Evolutionary conservation across 208 protist genomes (phyloP).

Genomic region (Trypanosoma grayi): DNA sequence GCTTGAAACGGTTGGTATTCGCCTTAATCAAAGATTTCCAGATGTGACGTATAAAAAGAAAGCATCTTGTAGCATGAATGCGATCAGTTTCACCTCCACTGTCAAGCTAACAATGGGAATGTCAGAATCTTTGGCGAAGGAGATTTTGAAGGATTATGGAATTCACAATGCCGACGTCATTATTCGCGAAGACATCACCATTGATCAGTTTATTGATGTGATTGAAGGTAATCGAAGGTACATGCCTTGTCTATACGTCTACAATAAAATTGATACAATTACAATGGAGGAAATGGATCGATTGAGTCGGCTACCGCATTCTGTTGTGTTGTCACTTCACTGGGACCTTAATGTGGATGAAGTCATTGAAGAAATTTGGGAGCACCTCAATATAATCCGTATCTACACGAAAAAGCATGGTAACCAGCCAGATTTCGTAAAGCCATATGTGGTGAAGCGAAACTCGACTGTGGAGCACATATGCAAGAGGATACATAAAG

Average conservation of each 20-base stretch:
- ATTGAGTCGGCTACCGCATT: slow-evolving; percentile 88
- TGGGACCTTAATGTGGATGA: slow-evolving; percentile 93
- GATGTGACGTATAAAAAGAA: slow-evolving; percentile 95
- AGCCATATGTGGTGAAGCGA: slow-evolving; percentile 92
- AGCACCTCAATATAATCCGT: slow-evolving; percentile 94
- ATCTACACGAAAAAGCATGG: slow-evolving; percentile 97
- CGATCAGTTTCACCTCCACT: slow-evolving; percentile 87
- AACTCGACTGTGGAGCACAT: slow-evolving; percentile 90
- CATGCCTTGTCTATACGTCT: slow-evolving; percentile 93
- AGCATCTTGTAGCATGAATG: slow-evolving; percentile 91
- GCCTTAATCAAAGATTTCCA: slow-evolving; percentile 93
- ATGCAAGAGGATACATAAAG: slow-evolving; percentile 93
- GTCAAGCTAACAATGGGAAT: slow-evolving; percentile 79
- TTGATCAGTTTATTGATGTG: slow-evolving; percentile 98
- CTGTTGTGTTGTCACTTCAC: slow-evolving; percentile 85
- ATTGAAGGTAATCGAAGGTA: slow-evolving; percentile 96
- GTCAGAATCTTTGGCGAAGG: slow-evolving; percentile 89
- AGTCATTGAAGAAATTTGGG: slow-evolving; percentile 96
- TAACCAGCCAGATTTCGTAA: slow-evolving; percentile 93
- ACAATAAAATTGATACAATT: slow-evolving; percentile 97
- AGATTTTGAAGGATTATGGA: slow-evolving; percentile 94
- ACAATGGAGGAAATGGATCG: slow-evolving; percentile 97
- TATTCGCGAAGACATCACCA: slow-evolving; percentile 94
- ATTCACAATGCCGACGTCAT: slow-evolving; percentile 97
- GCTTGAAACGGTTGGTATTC: slow-evolving; percentile 95